These are phyloP conservation scores for Platismatia glauca DNA, from an alignment of 495 filamentous ascomycete genomes.

Conservation along the genomic window DNA sequence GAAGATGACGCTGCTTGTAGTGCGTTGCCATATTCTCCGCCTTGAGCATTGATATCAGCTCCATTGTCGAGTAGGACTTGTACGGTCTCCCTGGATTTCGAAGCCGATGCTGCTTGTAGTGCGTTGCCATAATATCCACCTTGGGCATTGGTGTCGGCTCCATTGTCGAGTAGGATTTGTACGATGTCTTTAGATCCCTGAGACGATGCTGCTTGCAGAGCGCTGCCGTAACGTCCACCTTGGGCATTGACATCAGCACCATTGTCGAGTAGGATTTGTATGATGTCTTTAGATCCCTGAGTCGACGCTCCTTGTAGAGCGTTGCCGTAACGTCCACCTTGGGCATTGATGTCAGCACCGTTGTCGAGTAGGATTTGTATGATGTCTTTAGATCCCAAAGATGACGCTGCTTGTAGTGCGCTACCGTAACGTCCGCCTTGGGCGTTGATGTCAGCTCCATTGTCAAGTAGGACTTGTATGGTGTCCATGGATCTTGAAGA, in stretches of 20 bases:
- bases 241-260: neutral
- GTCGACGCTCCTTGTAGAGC: neutral
- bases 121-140: neutral
- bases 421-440: neutral
- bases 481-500: neutral
- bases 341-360: conserved; percentile 11
- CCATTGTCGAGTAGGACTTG: too few species aligned
- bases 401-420: conserved; percentile 18
- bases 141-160: conserved; percentile 18
- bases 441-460: neutral
- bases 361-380: conserved; percentile 20
- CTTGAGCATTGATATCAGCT: too few species aligned
- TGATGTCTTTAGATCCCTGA: neutral
- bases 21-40: neutral
- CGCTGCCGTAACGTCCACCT: conserved; percentile 13
- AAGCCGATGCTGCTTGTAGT: too few species aligned
- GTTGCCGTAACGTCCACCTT: neutral
- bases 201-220: conserved; percentile 13
- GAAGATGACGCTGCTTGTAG: neutral
- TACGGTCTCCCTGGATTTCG: too few species aligned
- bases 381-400: conserved; percentile 18
- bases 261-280: neutral
- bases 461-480: neutral
- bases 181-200: conserved; percentile 25
- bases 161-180: conserved; percentile 23